Evolutionary conservation across 371 early-diverging fungal genomes (phyloP).

Genomic region (Mortierella sp.): DNA sequence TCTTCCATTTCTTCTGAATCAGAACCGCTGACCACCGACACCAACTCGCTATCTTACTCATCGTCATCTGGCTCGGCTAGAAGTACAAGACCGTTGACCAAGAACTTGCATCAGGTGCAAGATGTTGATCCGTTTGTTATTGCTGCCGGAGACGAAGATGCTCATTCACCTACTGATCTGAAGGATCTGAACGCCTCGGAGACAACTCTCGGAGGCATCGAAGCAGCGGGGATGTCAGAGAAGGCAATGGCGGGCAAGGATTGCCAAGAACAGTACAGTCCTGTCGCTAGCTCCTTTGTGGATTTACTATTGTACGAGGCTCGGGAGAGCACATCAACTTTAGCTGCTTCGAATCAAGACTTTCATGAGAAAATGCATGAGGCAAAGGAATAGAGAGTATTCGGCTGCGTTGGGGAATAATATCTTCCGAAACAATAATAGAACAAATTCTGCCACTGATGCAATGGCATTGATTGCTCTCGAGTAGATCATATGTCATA

Average conservation of each 20-base stretch:
- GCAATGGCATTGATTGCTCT: no score
- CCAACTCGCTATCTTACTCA: neutral
- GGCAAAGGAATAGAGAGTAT: neutral
- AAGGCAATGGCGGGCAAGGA: neutral
- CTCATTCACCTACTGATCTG: slow-evolving; percentile 13
- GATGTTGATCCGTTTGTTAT: neutral
- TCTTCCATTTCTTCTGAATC: neutral
- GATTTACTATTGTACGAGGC: slow-evolving; percentile 22
- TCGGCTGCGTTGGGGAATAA: neutral
- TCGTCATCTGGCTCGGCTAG: neutral
- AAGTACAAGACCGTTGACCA: neutral
- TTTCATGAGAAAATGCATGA: neutral
- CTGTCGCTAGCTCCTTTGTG: neutral
- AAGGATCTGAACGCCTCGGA: slow-evolving; percentile 11
- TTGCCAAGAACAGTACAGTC: neutral
- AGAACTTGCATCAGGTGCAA: neutral
- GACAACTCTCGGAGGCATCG: neutral
- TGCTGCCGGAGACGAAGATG: slow-evolving; percentile 21
- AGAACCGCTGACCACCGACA: neutral
- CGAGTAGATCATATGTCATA: no score
- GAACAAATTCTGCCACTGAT: no score
- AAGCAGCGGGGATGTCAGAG: neutral
- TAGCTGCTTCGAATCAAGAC: neutral
- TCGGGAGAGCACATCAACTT: neutral
- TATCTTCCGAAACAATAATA: no score